These are phyloP conservation scores for Boletellus ananas DNA, from an alignment of 768 basidiomycete genomes.

Conservation along the genomic window DNA sequence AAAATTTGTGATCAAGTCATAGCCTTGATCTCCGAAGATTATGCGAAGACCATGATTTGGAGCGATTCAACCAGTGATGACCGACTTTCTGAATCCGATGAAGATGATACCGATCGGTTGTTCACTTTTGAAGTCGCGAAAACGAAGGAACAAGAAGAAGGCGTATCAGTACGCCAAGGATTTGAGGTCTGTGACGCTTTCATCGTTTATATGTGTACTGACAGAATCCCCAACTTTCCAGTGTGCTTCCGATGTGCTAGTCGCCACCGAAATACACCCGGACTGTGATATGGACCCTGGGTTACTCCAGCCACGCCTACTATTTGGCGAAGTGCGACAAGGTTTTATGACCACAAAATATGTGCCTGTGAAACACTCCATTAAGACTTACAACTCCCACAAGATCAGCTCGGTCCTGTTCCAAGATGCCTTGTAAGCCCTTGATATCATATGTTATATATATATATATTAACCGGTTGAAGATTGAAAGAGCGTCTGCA, in stretches of 20 bases:
- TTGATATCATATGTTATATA: neutral
- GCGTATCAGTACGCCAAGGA: slow-evolving; percentile 40
- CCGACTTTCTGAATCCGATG: slow-evolving; percentile 24
- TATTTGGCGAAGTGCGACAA: slow-evolving; percentile 42
- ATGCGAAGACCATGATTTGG: slow-evolving; percentile 46
- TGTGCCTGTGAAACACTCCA: slow-evolving; percentile 15
- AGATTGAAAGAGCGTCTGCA: slow-evolving; percentile 28
- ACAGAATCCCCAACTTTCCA: neutral
- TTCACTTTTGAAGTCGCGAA: slow-evolving; percentile 56
- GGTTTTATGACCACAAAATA: slow-evolving; percentile 36
- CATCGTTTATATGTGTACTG: neutral
- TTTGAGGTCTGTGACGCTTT: slow-evolving; percentile 36
- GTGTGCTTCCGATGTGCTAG: slow-evolving; percentile 20
- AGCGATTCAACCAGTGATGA: slow-evolving; percentile 29
- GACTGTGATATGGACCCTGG: slow-evolving; percentile 20
- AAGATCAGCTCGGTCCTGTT: slow-evolving; percentile 14
- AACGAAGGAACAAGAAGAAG: slow-evolving; percentile 55
- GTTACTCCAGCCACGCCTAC: slow-evolving; percentile 29
- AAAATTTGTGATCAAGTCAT: slow-evolving; percentile 54
- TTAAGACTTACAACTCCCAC: slow-evolving; percentile 4
- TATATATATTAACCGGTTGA: slow-evolving; percentile 1
- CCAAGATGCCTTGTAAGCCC: slow-evolving; percentile 24
- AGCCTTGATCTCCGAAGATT: slow-evolving; percentile 45
- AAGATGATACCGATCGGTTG: slow-evolving; percentile 46
- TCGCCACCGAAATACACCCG: slow-evolving; percentile 13